phyloP scores from a whole-genome alignment of 2,329 filamentous ascomycete genomes.

The Leptographium radiaticola region DNA sequence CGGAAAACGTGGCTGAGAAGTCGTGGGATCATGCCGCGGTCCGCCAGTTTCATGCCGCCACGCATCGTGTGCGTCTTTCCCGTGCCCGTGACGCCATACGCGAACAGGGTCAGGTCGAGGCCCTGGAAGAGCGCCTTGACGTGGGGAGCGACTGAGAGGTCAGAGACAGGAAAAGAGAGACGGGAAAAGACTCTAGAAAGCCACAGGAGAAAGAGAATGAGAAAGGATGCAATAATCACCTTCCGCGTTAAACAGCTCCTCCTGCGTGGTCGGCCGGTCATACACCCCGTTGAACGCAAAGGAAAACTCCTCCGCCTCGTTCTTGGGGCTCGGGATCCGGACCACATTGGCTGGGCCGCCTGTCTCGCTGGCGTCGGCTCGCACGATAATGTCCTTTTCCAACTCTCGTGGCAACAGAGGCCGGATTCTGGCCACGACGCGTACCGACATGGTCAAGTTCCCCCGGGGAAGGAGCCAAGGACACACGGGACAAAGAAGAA shows the following conservation, averaged over 20 bases:
- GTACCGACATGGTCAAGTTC: slow-evolving; percentile 45
- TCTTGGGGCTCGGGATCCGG: slow-evolving; percentile 88
- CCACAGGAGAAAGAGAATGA: not conserved
- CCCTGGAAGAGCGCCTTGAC: slow-evolving; percentile 87
- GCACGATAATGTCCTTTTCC: slow-evolving; percentile 78
- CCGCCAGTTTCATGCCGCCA: slow-evolving; percentile 72
- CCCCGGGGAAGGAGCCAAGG: slow-evolving; percentile 1
- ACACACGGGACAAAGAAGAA: not conserved
- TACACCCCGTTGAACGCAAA: slow-evolving; percentile 95
- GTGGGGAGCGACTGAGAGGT: slow-evolving; percentile 62
- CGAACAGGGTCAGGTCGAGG: slow-evolving; percentile 79
- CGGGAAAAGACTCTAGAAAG: not conserved
- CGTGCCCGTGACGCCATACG: slow-evolving; percentile 85
- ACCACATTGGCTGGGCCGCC: slow-evolving; percentile 55
- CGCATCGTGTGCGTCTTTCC: slow-evolving; percentile 96
- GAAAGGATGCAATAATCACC: slow-evolving; percentile 21
- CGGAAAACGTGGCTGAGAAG: slow-evolving; percentile 78
- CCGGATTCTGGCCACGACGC: slow-evolving; percentile 82
- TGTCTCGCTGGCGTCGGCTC: slow-evolving; percentile 47
- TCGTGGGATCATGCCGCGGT: slow-evolving; percentile 77
- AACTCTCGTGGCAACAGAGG: slow-evolving; percentile 77
- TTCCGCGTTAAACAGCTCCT: slow-evolving; percentile 80
- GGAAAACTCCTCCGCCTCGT: slow-evolving; percentile 77
- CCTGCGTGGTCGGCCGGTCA: slow-evolving; percentile 65
- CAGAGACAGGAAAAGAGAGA: not conserved